Conservation (phyloP, 257 asterid genomes). For the Solanum commersonii region DNA sequence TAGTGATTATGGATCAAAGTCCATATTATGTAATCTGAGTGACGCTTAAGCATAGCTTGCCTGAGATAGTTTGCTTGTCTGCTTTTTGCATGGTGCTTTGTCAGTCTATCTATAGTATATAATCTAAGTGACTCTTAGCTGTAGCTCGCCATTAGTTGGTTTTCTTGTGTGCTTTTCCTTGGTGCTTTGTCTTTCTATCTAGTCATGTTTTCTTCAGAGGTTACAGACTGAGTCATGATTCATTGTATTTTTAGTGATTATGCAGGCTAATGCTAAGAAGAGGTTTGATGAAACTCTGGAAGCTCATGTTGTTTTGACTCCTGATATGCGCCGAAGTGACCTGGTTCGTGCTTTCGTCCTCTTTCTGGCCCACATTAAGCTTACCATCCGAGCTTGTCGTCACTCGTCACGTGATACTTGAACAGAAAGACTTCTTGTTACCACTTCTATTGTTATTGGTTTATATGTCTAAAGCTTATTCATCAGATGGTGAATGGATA, state of each 20-base stretch:
- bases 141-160: not conserved
- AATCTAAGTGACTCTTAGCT: not conserved
- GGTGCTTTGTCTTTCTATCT: not conserved
- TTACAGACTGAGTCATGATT: constrained; percentile 8
- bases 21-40: not conserved
- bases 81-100: not conserved
- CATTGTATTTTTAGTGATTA: constrained; percentile 30
- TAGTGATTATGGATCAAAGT: not conserved
- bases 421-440: not conserved
- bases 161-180: not conserved
- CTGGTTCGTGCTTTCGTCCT: constrained; percentile 44
- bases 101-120: not conserved
- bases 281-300: constrained; percentile 84
- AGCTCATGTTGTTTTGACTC: constrained; percentile 85
- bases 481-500: not conserved
- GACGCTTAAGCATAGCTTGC: not conserved
- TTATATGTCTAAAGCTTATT: not conserved
- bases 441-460: not conserved
- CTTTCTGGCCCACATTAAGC: not conserved
- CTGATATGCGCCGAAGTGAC: constrained; percentile 87
- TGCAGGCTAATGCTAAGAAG: constrained; percentile 63
- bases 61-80: not conserved
- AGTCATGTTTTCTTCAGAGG: not conserved
- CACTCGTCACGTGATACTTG: not conserved
- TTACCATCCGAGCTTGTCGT: not conserved